Percentiles rank a stretch among this genome's conserved stretches.
phyloP scores from a whole-genome alignment of 768 basidiomycete species.

The Chalciporus piperatus region DNA sequence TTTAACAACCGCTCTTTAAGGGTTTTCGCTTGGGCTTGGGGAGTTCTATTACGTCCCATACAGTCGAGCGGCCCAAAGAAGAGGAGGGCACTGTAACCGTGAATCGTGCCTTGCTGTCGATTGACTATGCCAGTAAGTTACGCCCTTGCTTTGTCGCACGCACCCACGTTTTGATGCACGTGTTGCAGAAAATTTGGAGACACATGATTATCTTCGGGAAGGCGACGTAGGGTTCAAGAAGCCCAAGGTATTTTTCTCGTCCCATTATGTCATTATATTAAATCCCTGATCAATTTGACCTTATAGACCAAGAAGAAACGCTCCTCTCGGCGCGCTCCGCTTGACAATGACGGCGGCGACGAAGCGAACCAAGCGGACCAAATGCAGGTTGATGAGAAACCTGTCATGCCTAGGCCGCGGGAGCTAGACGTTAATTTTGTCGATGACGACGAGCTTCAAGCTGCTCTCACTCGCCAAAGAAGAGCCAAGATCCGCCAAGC shows the following conservation, averaged over 20 bases:
- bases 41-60: slow-evolving; percentile 42
- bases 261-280: not conserved
- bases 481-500: slow-evolving; percentile 75
- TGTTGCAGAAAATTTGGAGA: slow-evolving; percentile 74
- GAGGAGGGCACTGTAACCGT: slow-evolving; percentile 56
- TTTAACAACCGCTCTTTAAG: slow-evolving; percentile 35
- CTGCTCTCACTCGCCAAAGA: slow-evolving; percentile 82
- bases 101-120: slow-evolving; percentile 76
- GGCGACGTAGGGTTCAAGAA: slow-evolving; percentile 96
- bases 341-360: slow-evolving; percentile 37
- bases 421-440: slow-evolving; percentile 88
- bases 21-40: slow-evolving; percentile 92
- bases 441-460: slow-evolving; percentile 98
- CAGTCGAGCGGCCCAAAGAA: slow-evolving; percentile 39
- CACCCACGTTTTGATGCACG: slow-evolving; percentile 14
- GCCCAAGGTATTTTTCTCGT: slow-evolving; percentile 59
- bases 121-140: slow-evolving; percentile 86
- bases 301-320: slow-evolving; percentile 91
- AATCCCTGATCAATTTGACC: not conserved
- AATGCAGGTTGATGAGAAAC: slow-evolving; percentile 82
- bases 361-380: slow-evolving; percentile 17
- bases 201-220: slow-evolving; percentile 85
- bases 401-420: slow-evolving; percentile 62
- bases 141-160: not conserved
- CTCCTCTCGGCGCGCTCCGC: slow-evolving; percentile 55